A percentile compares a stretch with the other conserved stretches of the same genome.
Evolutionary conservation across 257 asterid species (phyloP).

Genomic region (Coffea eugenioides): DNA sequence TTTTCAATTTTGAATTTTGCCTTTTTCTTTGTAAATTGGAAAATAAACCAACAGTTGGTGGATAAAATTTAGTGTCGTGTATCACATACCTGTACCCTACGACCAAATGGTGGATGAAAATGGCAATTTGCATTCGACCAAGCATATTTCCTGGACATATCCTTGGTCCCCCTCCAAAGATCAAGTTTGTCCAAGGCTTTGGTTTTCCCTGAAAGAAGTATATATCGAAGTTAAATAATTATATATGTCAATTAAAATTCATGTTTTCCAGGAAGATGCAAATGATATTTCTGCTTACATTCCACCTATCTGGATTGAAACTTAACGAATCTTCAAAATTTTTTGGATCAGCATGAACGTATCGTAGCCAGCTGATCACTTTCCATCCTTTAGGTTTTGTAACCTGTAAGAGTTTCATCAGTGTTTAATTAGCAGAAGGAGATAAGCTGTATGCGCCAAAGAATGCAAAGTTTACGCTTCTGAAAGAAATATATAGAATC

Average conservation of each 20-base stretch:
- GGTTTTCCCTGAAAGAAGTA: conserved; percentile 29
- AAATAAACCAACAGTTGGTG: too few species aligned
- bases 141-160: conserved; percentile 63
- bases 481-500: too few species aligned
- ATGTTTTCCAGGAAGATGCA: neutral
- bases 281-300: conserved; percentile 28
- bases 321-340: conserved; percentile 51
- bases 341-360: conserved; percentile 51
- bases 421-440: neutral
- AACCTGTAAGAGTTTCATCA: conserved; percentile 31
- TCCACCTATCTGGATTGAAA: conserved; percentile 68
- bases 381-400: conserved; percentile 64
- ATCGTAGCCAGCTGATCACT: conserved; percentile 52
- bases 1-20: neutral
- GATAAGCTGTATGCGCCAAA: neutral
- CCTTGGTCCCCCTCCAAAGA: conserved; percentile 64
- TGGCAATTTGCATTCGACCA: conserved; percentile 47
- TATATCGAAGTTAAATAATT: neutral
- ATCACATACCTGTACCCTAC: conserved; percentile 43
- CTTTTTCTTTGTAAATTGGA: too few species aligned
- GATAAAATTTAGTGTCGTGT: too few species aligned
- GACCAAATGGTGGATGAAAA: conserved; percentile 52
- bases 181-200: conserved; percentile 46
- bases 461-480: too few species aligned
- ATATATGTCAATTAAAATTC: neutral